Percentiles rank a stretch among this genome's conserved stretches.
Conservation (phyloP, 371 early-diverging fungal genomes). For the Lichtheimia corymbifera region DNA sequence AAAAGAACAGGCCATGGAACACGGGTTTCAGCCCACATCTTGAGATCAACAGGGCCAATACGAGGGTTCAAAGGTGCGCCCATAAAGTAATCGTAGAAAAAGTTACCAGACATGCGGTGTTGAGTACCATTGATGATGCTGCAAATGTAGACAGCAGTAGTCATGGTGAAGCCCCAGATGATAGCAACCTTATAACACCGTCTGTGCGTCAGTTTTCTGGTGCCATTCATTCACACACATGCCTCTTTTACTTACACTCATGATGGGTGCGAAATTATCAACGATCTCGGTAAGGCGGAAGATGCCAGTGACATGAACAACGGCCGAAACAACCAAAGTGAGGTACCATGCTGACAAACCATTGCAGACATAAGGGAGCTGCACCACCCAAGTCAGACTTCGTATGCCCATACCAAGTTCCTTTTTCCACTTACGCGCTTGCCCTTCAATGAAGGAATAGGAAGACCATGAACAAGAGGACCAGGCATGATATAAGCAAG, state of each 20-base stretch:
- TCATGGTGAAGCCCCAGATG: constrained; percentile 57
- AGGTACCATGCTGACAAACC: constrained; percentile 59
- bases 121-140: constrained; percentile 36
- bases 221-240: not conserved
- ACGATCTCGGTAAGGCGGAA: constrained; percentile 57
- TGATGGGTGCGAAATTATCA: constrained; percentile 63
- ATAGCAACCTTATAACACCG: constrained; percentile 33
- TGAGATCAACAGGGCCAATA: constrained; percentile 73
- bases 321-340: constrained; percentile 44
- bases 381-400: too few relatives aligned
- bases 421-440: constrained; percentile 34
- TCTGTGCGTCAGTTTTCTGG: too few relatives aligned
- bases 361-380: constrained; percentile 53
- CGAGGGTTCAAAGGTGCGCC: constrained; percentile 80
- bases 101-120: constrained; percentile 73
- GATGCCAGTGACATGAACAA: constrained; percentile 50
- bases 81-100: constrained; percentile 81
- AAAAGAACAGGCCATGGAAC: constrained; percentile 74
- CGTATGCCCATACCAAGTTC: too few relatives aligned
- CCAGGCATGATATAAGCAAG: constrained; percentile 72
- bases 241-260: constrained; percentile 33
- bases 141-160: constrained; percentile 41
- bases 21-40: constrained; percentile 86
- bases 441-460: constrained; percentile 67
- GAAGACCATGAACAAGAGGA: constrained; percentile 66